Evolutionary conservation across 495 filamentous ascomycete genomes (phyloP).

Genomic region (Lophiotrema nucula): DNA sequence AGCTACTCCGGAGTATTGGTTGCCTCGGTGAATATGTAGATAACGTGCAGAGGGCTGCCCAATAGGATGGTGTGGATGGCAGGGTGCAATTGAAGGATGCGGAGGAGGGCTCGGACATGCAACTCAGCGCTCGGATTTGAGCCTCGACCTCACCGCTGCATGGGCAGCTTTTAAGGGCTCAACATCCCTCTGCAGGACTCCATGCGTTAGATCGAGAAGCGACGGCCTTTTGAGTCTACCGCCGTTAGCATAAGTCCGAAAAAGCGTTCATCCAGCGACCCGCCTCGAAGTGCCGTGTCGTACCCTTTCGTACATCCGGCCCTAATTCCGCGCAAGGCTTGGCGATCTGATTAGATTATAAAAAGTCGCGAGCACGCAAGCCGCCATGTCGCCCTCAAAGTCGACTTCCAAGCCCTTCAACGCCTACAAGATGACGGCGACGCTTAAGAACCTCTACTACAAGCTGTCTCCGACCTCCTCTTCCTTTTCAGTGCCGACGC

Average conservation of each 20-base stretch:
- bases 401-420: conserved; percentile 13
- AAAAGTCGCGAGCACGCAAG: background rate
- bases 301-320: background rate
- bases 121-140: no score
- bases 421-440: conserved; percentile 35
- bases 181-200: no score
- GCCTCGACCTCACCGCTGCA: no score
- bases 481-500: conserved; percentile 13
- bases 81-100: background rate
- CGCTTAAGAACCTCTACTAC: conserved; percentile 37
- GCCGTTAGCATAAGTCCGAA: no score
- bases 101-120: background rate
- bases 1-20: no score
- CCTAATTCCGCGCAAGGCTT: conserved; percentile 29
- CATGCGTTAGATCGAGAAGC: no score
- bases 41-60: no score
- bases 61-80: background rate
- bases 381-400: conserved; percentile 13
- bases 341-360: conserved; percentile 32
- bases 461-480: conserved; percentile 34
- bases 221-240: no score
- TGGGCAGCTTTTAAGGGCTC: no score
- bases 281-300: conserved; percentile 12
- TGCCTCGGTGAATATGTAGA: no score
- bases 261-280: background rate